phyloP scores from a whole-genome alignment of 306 rosid species.

The Rubus parviflorus region DNA sequence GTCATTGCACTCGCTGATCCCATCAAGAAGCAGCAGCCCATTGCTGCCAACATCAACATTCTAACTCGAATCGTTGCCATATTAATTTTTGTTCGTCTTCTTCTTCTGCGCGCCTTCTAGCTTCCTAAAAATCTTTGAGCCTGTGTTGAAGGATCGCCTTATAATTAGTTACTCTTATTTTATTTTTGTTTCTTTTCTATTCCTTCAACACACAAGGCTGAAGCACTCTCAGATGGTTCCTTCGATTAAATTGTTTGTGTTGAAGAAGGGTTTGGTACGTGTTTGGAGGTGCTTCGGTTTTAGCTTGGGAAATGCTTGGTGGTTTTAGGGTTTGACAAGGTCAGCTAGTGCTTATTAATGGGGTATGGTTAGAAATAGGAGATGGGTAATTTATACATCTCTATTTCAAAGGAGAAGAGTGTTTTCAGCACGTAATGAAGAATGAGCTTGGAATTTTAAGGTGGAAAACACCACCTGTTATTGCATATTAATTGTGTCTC shows the following conservation, averaged over 20 bases:
- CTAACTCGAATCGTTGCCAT: conserved; percentile 37
- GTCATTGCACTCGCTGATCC: conserved; percentile 35
- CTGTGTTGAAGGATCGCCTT: conserved; percentile 25
- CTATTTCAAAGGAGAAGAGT: conserved; percentile 15
- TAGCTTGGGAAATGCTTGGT: neutral
- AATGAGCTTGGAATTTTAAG: neutral
- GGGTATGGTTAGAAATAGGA: conserved; percentile 11
- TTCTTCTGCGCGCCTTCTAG: neutral
- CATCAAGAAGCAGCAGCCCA: conserved; percentile 32
- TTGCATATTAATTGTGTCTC: neutral
- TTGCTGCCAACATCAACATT: conserved; percentile 23
- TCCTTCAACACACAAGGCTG: conserved; percentile 10
- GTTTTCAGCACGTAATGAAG: conserved; percentile 20
- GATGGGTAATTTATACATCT: neutral
- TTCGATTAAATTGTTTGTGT: neutral
- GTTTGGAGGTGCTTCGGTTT: conserved; percentile 7
- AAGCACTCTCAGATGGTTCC: neutral
- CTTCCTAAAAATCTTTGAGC: neutral
- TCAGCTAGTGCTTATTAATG: conserved; percentile 25
- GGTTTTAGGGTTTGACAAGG: conserved; percentile 31
- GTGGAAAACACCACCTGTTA: neutral
- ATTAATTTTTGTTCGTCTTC: neutral
- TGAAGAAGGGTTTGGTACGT: neutral
- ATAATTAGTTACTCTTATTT: neutral
- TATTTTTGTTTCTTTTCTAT: neutral